Percentiles rank a stretch among this genome's conserved stretches.
phyloP scores from a whole-genome alignment of 352 stramenopile genomes.

The Phytopythium helicoides region DNA sequence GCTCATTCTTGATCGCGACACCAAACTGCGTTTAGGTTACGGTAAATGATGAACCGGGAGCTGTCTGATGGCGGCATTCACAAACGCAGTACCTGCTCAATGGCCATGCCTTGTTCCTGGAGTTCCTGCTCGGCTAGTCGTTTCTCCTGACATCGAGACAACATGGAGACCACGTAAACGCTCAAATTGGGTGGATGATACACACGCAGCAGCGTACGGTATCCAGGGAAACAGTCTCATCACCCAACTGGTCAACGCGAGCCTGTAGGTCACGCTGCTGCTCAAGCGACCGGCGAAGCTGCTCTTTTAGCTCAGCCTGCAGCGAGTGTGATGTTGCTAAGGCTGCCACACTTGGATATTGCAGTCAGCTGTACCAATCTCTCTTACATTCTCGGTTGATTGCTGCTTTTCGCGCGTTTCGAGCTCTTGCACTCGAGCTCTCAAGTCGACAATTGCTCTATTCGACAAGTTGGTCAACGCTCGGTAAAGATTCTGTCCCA shows the following conservation, averaged over 20 bases:
- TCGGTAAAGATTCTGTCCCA: too few relatives aligned
- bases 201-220: too few relatives aligned
- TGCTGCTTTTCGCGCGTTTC: constrained; percentile 3
- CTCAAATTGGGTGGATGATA: too few relatives aligned
- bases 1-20: constrained; percentile 40
- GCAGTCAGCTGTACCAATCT: not conserved
- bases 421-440: constrained; percentile 3
- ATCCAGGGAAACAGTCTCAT: not conserved
- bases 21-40: too few relatives aligned
- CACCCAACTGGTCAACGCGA: not conserved
- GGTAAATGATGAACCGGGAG: too few relatives aligned
- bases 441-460: not conserved
- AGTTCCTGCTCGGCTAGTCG: constrained; percentile 25
- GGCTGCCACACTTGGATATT: not conserved
- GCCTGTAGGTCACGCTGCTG: not conserved
- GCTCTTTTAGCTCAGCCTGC: not conserved
- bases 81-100: constrained; percentile 23
- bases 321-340: not conserved
- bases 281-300: not conserved
- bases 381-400: not conserved
- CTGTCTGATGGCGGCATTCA: not conserved
- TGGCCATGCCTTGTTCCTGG: constrained; percentile 20
- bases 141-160: constrained; percentile 14
- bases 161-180: not conserved
- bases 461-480: not conserved